Base-by-base conservation (phyloP, 768 basidiomycete genomes). In the Imleria badia region DNA sequence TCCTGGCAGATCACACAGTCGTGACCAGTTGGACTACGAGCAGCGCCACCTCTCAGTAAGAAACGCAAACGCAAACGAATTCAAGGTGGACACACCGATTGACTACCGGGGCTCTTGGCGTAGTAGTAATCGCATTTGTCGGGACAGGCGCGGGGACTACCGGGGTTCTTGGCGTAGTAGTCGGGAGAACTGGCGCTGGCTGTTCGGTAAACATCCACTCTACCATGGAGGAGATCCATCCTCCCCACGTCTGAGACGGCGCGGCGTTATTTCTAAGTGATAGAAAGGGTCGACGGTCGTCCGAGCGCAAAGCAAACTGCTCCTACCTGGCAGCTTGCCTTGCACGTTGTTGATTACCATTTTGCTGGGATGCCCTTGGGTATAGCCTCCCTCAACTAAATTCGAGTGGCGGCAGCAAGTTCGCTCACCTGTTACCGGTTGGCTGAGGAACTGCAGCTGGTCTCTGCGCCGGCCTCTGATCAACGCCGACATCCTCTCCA, bases 1-100 rank as follows among this genome's bases (percentile, higher is more conserved):
- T 76, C 74, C 38, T 61, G 64, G 49, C 75, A 76, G 15, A 72
- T 58, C 17, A 73, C 68, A 56, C 74, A 75, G 17, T 65, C 58
- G 34, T 73, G 66, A 40, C 69, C 66, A 29, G 67, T 67, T 26
- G 47, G 56, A 40, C 60, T 60, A 30, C 8, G 6, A 8, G 33
- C 11, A 14, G 10, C 2, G 17, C 31, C n/a, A 11, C 23, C 17
- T 19, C 14, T 63, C 15, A 57, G 50, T 9, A 40, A 26, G n/a
- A 20, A 1, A 38, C 1, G 43, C 3, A 29, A 4, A 41, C 20
- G 12, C 7, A 29, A 11, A 22, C 30, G 17, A 20, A 10, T 29
- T 48, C 5, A 23, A n/a, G 42, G 2, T 20, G n/a, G 3, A 45
- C 65, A 11, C 11, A 66, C 67, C 64, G 66, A 50, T 56, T 60